Conservation (phyloP, 2,329 filamentous ascomycete species). For the Fusarium sp. region DNA sequence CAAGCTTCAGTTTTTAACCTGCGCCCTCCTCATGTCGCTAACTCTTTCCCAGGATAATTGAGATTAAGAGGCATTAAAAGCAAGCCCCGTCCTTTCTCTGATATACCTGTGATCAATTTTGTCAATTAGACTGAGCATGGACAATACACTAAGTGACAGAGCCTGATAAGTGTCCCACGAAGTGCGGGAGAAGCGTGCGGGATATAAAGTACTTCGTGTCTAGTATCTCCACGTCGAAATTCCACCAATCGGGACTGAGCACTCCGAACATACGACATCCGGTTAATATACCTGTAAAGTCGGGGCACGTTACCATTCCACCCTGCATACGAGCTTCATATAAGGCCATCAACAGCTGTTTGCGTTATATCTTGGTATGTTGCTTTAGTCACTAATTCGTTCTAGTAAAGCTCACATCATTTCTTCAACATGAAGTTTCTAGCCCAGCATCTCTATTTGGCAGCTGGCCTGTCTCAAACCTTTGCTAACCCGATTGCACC, state of each 20-base stretch:
- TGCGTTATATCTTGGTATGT: background rate
- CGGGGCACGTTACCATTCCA: background rate
- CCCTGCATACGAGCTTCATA: background rate
- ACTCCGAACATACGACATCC: conserved; percentile 29
- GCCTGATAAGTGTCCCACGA: no score
- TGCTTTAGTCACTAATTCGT: background rate
- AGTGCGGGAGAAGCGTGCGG: no score
- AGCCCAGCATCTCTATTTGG: background rate
- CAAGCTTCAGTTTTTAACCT: no score
- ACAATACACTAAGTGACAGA: no score
- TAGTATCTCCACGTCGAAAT: background rate
- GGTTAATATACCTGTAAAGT: conserved; percentile 8
- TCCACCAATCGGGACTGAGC: conserved; percentile 27
- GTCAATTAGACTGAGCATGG: no score
- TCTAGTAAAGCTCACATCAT: no score
- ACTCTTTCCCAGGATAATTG: no score
- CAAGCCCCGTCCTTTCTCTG: no score
- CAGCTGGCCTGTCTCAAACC: background rate
- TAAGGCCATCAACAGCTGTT: background rate
- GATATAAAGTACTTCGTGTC: background rate
- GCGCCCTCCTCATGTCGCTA: no score
- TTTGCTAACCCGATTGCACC: conserved; percentile 5
- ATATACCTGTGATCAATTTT: no score
- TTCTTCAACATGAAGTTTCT: background rate
- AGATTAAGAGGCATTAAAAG: no score